Percentiles rank a stretch among this genome's conserved stretches.
Evolutionary conservation across 2,329 filamentous ascomycete genomes (phyloP).

Genomic region (Hypomyces perniciosus): DNA sequence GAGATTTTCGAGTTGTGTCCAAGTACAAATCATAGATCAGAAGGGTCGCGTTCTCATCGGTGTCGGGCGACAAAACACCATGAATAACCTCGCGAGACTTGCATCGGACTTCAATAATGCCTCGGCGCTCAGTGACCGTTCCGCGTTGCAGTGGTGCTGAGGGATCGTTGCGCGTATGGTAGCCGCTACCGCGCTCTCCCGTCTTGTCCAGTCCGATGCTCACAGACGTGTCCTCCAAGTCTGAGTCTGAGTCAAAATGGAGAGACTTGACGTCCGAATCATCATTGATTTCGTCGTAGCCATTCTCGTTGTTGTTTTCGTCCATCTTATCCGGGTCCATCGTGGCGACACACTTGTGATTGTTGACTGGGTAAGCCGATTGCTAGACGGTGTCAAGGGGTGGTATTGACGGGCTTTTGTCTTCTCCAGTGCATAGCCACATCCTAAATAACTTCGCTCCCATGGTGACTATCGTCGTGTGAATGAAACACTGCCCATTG

Average conservation of each 20-base stretch:
- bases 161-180: constrained; percentile 19
- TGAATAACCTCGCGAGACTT: constrained; percentile 21
- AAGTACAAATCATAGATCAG: constrained; percentile 22
- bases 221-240: constrained; percentile 15
- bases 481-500: too few species aligned
- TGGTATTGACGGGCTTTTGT: neutral
- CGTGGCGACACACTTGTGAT: neutral
- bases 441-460: too few species aligned
- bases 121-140: constrained; percentile 17
- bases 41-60: constrained; percentile 18
- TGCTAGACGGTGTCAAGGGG: too few species aligned
- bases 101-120: constrained; percentile 22
- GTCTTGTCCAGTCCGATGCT: constrained; percentile 16
- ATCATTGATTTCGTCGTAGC: neutral
- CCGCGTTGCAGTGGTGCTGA: constrained; percentile 17
- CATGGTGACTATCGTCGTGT: too few species aligned
- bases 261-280: neutral
- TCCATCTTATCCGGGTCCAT: constrained; percentile 1
- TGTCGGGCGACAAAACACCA: constrained; percentile 16
- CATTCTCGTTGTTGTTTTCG: constrained; percentile 1
- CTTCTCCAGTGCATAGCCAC: too few species aligned
- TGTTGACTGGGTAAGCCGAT: too few species aligned
- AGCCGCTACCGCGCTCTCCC: constrained; percentile 16
- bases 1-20: constrained; percentile 17
- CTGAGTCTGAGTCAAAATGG: constrained; percentile 9